Evolutionary conservation across 768 basidiomycete species (phyloP), one percentile per base, ranked within the genome.

Genomic region (Rhizopogon rudus): DNA sequence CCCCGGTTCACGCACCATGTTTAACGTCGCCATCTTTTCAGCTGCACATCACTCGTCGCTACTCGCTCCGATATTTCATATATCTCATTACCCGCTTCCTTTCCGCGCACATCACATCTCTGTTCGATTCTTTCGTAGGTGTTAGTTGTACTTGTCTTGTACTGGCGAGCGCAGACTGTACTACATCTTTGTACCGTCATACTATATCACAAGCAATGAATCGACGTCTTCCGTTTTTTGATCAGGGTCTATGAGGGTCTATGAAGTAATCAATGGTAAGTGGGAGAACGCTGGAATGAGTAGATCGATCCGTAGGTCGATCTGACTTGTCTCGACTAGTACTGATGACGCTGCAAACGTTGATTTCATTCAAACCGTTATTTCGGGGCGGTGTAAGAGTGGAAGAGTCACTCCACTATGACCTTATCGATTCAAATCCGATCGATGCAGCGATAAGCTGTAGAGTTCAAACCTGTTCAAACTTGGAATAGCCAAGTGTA

Each of bases 81-180:
- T 22, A 59, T 60, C 57, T 58, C 20, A 20, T 20, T 20, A 20
- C 20, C 60, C 57, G 59, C 59, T 40, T 61, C 65, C 63, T 54
- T 64, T 62, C 52, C 48, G 28, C 35, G 25, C 55, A 52, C 57
- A 45, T 6, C 39, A 37, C 22, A 37, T 49, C 35, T 37, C 39
- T 68, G 37, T 60, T 65, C 61, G 66, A 63, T 68, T 68, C 56
- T 55, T 48, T 58, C 64, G 69, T 71, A 71, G 69, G 67, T 71
- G 71, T 59, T 59, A 55, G 59, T 57, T 66, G 66, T 69, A 67
- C 54, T 29, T 64, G 65, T 62, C 67, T 50, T 57, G 57, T 37
- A 35, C 40, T 49, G 64, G 69, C 69, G 57, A 66, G 63, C 60
- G 69, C 68, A 54, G 55, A 57, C 46, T 60, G 64, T 66, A 61